phyloP scores from a whole-genome alignment of 208 protist species.

The Kentomonas sorsogonicus region DNA sequence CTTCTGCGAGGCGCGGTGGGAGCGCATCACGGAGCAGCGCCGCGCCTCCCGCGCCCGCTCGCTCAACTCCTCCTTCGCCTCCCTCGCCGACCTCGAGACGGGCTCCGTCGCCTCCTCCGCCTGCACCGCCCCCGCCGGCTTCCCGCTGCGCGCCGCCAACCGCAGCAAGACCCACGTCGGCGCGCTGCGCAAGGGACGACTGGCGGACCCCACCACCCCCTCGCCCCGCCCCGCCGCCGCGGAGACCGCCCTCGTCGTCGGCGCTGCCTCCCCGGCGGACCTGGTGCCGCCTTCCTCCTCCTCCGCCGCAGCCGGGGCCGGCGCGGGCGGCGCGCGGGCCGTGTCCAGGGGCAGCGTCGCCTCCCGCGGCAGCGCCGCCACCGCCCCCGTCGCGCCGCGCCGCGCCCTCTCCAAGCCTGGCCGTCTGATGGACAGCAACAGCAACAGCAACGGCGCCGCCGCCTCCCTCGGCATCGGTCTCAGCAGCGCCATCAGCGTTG shows the following conservation, averaged over 20 bases:
- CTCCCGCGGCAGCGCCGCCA: neutral
- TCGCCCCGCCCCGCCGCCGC: neutral
- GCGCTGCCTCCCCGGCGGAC: neutral
- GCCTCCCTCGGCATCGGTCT: too few relatives aligned
- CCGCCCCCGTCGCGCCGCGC: too few relatives aligned
- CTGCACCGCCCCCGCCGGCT: constrained; percentile 14
- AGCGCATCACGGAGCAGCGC: constrained; percentile 40
- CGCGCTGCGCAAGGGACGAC: constrained; percentile 15
- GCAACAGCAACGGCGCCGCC: neutral
- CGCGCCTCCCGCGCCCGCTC: constrained; percentile 44
- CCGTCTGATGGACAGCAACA: neutral
- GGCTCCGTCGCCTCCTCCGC: constrained; percentile 23
- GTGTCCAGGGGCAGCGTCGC: neutral
- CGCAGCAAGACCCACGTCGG: constrained; percentile 19
- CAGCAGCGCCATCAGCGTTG: too few relatives aligned
- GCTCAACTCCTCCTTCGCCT: constrained; percentile 29
- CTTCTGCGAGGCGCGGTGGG: constrained; percentile 23
- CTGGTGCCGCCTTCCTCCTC: too few relatives aligned
- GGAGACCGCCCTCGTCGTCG: constrained; percentile 5
- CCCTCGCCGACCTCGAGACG: constrained; percentile 27
- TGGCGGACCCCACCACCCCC: constrained; percentile 9
- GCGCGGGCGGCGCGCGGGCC: neutral
- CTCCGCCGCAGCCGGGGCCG: neutral
- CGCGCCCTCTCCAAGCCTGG: too few relatives aligned
- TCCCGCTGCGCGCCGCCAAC: constrained; percentile 14